Conservation (phyloP, 1,284 basidiomycete genomes). For the Apiotrichum domesticum region DNA sequence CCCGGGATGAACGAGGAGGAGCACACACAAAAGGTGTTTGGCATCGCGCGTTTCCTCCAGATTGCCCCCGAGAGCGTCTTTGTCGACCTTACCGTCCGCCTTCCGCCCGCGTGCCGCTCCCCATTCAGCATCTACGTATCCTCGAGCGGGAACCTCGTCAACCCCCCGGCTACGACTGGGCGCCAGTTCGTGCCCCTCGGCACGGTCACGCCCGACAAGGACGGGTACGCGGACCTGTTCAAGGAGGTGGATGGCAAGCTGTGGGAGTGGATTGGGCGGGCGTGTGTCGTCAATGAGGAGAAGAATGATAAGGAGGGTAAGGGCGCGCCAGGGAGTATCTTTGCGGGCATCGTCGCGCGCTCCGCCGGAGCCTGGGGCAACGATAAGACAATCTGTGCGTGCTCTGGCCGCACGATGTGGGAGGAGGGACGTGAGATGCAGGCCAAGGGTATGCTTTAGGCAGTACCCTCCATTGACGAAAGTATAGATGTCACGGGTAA, state of each 20-base stretch:
- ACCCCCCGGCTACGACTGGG: conserved; percentile 45
- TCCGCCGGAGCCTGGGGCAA: conserved; percentile 48
- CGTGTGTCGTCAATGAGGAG: conserved; percentile 36
- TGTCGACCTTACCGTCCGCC: conserved; percentile 46
- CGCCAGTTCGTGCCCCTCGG: conserved; percentile 33
- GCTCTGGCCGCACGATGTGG: conserved; percentile 48
- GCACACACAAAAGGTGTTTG: conserved; percentile 46
- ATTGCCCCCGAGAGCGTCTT: conserved; percentile 42
- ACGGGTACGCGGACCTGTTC: conserved; percentile 48
- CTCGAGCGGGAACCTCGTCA: conserved; percentile 42
- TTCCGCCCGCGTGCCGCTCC: conserved; percentile 21
- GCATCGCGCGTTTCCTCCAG: conserved; percentile 47
- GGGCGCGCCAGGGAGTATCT: conserved; percentile 18
- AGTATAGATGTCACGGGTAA: too few relatives aligned
- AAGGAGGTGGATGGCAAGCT: conserved; percentile 45
- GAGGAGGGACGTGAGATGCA: conserved; percentile 48
- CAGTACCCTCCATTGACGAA: too few relatives aligned
- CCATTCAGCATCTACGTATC: conserved; percentile 38
- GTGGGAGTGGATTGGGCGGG: conserved; percentile 48
- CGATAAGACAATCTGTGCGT: conserved; percentile 49
- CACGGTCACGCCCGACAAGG: conserved; percentile 36
- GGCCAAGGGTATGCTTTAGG: conserved; percentile 22
- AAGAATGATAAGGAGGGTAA: background rate
- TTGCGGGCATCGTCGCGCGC: conserved; percentile 48
- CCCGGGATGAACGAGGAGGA: conserved; percentile 41